These are phyloP conservation scores for Fusarium oligoseptatum DNA, from an alignment of 2,329 filamentous ascomycete species.

Conservation along the genomic window DNA sequence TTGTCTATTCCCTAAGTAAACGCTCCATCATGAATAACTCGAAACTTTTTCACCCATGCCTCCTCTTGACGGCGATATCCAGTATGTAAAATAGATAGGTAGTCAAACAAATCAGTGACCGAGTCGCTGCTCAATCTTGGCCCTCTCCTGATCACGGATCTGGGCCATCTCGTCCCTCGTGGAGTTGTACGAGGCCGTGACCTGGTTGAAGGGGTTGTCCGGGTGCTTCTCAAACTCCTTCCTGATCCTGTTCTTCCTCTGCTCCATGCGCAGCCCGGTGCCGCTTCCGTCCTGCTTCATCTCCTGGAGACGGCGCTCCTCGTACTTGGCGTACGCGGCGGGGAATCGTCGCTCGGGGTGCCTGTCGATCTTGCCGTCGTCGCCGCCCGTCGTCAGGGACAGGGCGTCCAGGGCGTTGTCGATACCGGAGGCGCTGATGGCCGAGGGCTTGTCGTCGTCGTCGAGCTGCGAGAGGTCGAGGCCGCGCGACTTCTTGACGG, in stretches of 20 bases:
- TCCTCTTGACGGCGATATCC: conserved; percentile 7
- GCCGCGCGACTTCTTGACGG: conserved; percentile 77
- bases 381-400: conserved; percentile 69
- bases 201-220: conserved; percentile 96
- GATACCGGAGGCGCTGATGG: conserved; percentile 88
- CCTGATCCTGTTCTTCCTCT: conserved; percentile 84
- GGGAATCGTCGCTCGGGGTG: conserved; percentile 91
- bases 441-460: conserved; percentile 73
- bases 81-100: neutral
- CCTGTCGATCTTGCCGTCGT: conserved; percentile 80
- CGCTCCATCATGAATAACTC: conserved; percentile 29
- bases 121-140: conserved; percentile 81
- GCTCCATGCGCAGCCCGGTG: conserved; percentile 81
- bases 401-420: conserved; percentile 94
- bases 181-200: conserved; percentile 80
- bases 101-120: conserved; percentile 47
- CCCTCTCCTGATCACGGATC: conserved; percentile 74
- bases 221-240: conserved; percentile 97
- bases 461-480: conserved; percentile 79
- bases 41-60: conserved; percentile 3
- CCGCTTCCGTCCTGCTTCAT: conserved; percentile 84
- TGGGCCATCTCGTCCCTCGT: conserved; percentile 80
- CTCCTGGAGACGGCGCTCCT: conserved; percentile 84
- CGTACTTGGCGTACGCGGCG: conserved; percentile 85
- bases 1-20: conserved; percentile 36